Conservation (phyloP, 305 asterid species). For the Fraxinus dipetala region DNA sequence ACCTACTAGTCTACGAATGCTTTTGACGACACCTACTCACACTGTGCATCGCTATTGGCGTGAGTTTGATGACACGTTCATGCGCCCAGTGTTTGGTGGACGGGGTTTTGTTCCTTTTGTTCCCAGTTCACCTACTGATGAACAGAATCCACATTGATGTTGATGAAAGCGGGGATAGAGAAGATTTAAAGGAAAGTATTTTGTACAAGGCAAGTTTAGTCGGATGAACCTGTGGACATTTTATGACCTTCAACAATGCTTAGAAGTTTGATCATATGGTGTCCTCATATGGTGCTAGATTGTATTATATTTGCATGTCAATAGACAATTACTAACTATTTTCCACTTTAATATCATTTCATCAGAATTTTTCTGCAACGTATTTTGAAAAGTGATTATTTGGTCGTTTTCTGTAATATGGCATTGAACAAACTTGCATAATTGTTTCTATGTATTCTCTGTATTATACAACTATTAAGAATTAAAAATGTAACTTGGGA, state of each 20-base stretch:
- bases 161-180: neutral
- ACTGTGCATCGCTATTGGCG: slow-evolving; percentile 41
- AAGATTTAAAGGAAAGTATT: neutral
- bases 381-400: neutral
- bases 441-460: too few species aligned
- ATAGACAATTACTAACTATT: neutral
- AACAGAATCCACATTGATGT: slow-evolving; percentile 15
- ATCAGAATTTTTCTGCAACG: neutral
- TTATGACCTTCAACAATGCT: neutral
- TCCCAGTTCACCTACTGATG: slow-evolving; percentile 39
- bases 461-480: too few species aligned
- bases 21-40: slow-evolving; percentile 33
- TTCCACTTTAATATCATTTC: neutral
- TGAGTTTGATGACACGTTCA: slow-evolving; percentile 38
- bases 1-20: slow-evolving; percentile 35
- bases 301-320: neutral
- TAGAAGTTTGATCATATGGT: neutral
- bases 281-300: neutral
- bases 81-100: slow-evolving; percentile 48
- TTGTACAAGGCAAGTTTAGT: neutral
- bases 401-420: too few species aligned
- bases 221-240: neutral
- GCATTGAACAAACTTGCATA: too few species aligned
- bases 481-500: too few species aligned
- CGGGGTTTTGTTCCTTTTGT: slow-evolving; percentile 39